These are phyloP conservation scores for Aspergillus sclerotiicarbonarius DNA, from an alignment of 495 filamentous ascomycete species.

Conservation along the genomic window DNA sequence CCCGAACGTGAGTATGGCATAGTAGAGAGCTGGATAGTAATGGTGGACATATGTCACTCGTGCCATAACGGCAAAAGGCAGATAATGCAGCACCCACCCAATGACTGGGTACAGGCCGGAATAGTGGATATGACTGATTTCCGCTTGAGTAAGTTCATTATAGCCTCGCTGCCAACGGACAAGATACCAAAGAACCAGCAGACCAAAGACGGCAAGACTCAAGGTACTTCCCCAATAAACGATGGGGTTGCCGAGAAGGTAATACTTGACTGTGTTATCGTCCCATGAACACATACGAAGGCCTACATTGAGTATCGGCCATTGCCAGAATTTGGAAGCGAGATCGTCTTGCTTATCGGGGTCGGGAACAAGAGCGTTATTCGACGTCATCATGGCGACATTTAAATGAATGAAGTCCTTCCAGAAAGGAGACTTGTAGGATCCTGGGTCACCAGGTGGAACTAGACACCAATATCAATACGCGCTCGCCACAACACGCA, in stretches of 20 bases:
- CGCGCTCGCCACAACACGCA: background rate
- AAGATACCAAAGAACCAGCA: constrained; percentile 78
- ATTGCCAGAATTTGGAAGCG: constrained; percentile 97
- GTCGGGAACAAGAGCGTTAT: constrained; percentile 96
- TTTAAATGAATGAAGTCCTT: constrained; percentile 97
- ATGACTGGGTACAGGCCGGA: constrained; percentile 85
- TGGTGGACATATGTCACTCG: constrained; percentile 99
- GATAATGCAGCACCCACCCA: constrained; percentile 94
- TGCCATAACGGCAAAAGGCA: constrained; percentile 95
- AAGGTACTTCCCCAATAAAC: constrained; percentile 94
- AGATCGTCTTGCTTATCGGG: constrained; percentile 99
- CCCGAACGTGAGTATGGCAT: constrained; percentile 85
- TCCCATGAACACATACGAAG: constrained; percentile 99
- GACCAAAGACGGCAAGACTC: constrained; percentile 66
- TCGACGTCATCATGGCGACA: constrained; percentile 99
- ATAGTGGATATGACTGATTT: constrained; percentile 93
- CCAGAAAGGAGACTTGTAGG: constrained; percentile 94
- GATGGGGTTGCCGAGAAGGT: constrained; percentile 92
- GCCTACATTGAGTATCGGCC: constrained; percentile 93
- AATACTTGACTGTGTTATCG: constrained; percentile 93
- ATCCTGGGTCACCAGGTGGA: constrained; percentile 83
- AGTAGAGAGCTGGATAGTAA: constrained; percentile 99
- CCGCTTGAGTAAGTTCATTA: constrained; percentile 70
- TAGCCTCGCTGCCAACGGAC: constrained; percentile 96
- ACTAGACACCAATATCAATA: constrained; percentile 51